Evolutionary conservation across 495 filamentous ascomycete genomes (phyloP), one percentile per base, ranked within the genome.

Genomic region (Aspergillus ellipticus): DNA sequence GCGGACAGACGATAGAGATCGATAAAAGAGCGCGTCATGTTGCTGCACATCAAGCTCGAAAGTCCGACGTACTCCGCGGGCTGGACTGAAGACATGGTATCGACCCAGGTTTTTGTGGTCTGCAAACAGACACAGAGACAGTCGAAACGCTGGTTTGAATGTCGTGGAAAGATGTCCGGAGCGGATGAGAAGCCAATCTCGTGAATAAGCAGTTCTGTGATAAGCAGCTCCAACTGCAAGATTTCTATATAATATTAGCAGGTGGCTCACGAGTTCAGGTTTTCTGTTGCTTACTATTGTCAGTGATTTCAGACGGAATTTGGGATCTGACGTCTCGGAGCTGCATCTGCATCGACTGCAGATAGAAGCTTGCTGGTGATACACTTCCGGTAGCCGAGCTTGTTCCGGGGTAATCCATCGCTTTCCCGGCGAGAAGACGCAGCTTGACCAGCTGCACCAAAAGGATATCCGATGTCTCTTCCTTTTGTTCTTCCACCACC

Each of bases 361-460:
- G 41, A 21, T 24, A 47, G 3, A 20, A 26, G 5, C 6, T 31
- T 6, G 24, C 42, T 4, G 33, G 16, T 13, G 26, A 16, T 5
- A n/a, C 6, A 3, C 8, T 37, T 2, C 19, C 16, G 0, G 7
- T 17, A 19, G 11, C 17, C 3, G 6, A 13, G 13, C 48, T 20
- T 17, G 28, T 21, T 6, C 28, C 16, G 6, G 48, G 13, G 7
- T n/a, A n/a, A n/a, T 51, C 42, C 13, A 19, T 37, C 16, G 21
- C 52, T 9, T 46, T 54, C 9, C 16, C 52, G 13, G 37, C n/a
- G 10, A 54, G 20, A 2, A 37, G 42, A 2, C 52, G 52, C 1
- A 47, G 26, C 20, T 47, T 54, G 8, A 47, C 41, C 9, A 54
- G 24, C 8, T 56, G 54, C n/a, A 43, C 19, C 11, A 50, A 46